Evolutionary conservation across 306 rosid genomes (phyloP), one percentile per base, ranked within the genome.

Genomic region (Quercus parvula): DNA sequence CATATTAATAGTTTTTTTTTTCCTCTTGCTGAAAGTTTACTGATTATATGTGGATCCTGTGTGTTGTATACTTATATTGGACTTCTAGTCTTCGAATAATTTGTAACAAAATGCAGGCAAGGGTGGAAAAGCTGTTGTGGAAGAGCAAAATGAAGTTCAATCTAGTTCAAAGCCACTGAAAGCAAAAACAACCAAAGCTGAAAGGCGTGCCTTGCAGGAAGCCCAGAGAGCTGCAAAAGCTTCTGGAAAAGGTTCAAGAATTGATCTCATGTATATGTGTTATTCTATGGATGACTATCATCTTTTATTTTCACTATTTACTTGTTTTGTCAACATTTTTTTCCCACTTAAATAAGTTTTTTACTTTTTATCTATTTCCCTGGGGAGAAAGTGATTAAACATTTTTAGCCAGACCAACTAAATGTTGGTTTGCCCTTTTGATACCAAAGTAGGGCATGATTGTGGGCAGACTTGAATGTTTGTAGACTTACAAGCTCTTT

Each of bases 181-280:
- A 83, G 81, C 69, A 41, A 92, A 92, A 87, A 82, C 90, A 25
- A 87, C 94, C 41, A 94, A 89, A 86, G 97, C 92, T 19, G 96
- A 94, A 83, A 92, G 96, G 70, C 94, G 94, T 27, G 93, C 97
- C 31, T 58, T 90, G 81, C 98, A 94, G 81, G 97, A 94, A 81
- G 96, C 94, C 71, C 97, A 94, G 63, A 91, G 97, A 71, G 96
- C 96, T 81, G 93, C 91, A 38, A 94, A 94, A 87, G 92, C 88
- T 74, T 81, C 86, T 22, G 79, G 88, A 27, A 94, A 89, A 87
- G 98, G 97, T 93, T 81, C 68, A 38, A 20, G 41, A 56, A 12
- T 18, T 70, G 70, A 61, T 22, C 11, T 76, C 14, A n/a, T 57
- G 5, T 33, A 3, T 24, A 56, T 51, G 10, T 62, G 49, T 62